phyloP scores from a whole-genome alignment of 2,329 filamentous ascomycete genomes.

The Tolypocladium ophioglossoides region DNA sequence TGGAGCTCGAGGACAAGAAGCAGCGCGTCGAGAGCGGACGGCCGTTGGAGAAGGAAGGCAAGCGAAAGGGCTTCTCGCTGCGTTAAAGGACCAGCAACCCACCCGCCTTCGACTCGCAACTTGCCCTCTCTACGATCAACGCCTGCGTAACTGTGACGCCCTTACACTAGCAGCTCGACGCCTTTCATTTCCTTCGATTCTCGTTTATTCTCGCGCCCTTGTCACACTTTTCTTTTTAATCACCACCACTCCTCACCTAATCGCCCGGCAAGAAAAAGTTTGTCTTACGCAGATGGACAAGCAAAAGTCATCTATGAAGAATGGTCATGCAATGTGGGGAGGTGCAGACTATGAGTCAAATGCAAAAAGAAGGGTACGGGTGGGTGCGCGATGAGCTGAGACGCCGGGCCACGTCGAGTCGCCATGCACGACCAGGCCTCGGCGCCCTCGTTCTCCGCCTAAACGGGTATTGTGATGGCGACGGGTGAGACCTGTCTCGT shows the following conservation, averaged over 20 bases:
- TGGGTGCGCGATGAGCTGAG: background rate
- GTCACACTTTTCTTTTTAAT: slow-evolving; percentile 24
- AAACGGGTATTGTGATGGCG: background rate
- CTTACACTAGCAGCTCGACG: slow-evolving; percentile 48
- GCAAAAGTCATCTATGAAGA: slow-evolving; percentile 24
- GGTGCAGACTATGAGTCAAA: slow-evolving; percentile 2
- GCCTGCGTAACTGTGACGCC: slow-evolving; percentile 47
- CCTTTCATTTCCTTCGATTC: slow-evolving; percentile 38
- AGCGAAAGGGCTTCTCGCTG: slow-evolving; percentile 99
- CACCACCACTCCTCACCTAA: slow-evolving; percentile 24
- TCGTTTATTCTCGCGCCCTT: slow-evolving; percentile 24
- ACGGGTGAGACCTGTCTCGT: background rate
- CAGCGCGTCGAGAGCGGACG: slow-evolving; percentile 85
- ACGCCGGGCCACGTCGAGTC: background rate
- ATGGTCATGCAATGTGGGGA: slow-evolving; percentile 21
- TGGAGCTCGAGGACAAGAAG: slow-evolving; percentile 98
- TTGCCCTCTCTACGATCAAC: slow-evolving; percentile 36
- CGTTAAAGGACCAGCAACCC: slow-evolving; percentile 49
- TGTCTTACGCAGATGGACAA: slow-evolving; percentile 18
- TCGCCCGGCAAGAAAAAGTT: slow-evolving; percentile 23
- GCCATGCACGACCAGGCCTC: background rate
- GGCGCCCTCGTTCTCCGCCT: background rate
- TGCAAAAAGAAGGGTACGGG: background rate
- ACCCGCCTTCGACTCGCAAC: slow-evolving; percentile 9
- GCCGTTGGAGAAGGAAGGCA: slow-evolving; percentile 93